These are phyloP conservation scores for Komagataella pseudopastoris DNA, from an alignment of 805 yeast species.

Conservation along the genomic window DNA sequence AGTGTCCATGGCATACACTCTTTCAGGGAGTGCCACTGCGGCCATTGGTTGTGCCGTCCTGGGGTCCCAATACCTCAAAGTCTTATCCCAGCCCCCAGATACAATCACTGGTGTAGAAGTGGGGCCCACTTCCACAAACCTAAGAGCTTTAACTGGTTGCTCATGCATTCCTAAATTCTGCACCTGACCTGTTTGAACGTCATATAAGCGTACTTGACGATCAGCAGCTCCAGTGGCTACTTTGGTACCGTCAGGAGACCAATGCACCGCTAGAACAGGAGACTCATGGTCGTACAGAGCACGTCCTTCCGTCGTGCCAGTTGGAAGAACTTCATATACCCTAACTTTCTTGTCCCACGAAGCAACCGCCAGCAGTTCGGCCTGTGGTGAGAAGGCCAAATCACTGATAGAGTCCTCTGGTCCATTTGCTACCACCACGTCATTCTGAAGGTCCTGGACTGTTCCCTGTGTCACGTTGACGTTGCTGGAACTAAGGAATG, in stretches of 20 bases:
- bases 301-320: constrained; percentile 75
- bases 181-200: constrained; percentile 67
- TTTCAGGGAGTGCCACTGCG: constrained; percentile 73
- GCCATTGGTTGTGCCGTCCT: constrained; percentile 74
- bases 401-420: constrained; percentile 90
- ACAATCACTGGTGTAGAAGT: constrained; percentile 72
- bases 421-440: constrained; percentile 57
- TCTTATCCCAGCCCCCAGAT: constrained; percentile 94
- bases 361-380: constrained; percentile 67
- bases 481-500: neutral
- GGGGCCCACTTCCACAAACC: constrained; percentile 79
- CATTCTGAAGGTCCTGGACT: constrained; percentile 53
- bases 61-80: constrained; percentile 89
- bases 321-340: constrained; percentile 69
- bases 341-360: constrained; percentile 95
- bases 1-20: constrained; percentile 83
- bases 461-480: constrained; percentile 27
- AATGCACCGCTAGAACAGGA: constrained; percentile 71
- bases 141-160: constrained; percentile 60
- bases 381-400: constrained; percentile 74
- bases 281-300: constrained; percentile 85
- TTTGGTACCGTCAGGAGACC: constrained; percentile 80
- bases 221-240: constrained; percentile 87
- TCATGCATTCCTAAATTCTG: constrained; percentile 82
- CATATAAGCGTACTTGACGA: constrained; percentile 74